Evolutionary conservation across 768 basidiomycete species (phyloP), one percentile per base, ranked within the genome.

Genomic region (Kondoa subrosea): DNA sequence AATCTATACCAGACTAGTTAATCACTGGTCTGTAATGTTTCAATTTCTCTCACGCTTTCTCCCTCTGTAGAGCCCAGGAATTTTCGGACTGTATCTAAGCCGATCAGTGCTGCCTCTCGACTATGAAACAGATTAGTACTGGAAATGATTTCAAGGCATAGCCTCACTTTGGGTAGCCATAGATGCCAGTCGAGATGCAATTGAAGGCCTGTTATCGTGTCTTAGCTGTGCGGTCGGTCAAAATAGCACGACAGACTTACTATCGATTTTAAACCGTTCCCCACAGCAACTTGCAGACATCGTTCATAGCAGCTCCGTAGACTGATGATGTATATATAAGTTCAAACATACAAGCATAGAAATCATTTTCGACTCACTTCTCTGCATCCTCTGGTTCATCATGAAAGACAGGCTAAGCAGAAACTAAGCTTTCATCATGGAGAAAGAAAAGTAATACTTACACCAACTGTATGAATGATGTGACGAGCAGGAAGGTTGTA

Each of bases 381-480:
- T 50, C 40, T 50, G 40, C 40, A 50, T 50, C 40, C 21, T 50
- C 40, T 50, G 8, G 12, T 50, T 50, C 40, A 21, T 50, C 40
- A 21, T 50, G 8, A 50, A 8, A 21, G 21, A 50, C 40, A 50
- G 40, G 40, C 40, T 50, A 21, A 8, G 21, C 25, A 25, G 58
- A 12, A 59, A 56, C 15, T 56, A 15, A 25, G 15, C 58, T 59
- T 59, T 59, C 21, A 25, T 12, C 25, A 25, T 14, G 14, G 58
- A 25, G 25, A 59, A 4, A 31, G 30, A 4, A 4, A 25, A 31
- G 14, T 27, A 59, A 59, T 15, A 59, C 58, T 12, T 31, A 59
- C 58, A 31, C 78, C 78, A 64, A 76, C 76, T 8, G 78, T 78
- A 66, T 78, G 78, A 16, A 76, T 76, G 14, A 78, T 70, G 4